A percentile compares a stretch with the other conserved stretches of the same genome.
phyloP scores from a whole-genome alignment of 352 stramenopile species.

The Hyaloperonospora brassicae region DNA sequence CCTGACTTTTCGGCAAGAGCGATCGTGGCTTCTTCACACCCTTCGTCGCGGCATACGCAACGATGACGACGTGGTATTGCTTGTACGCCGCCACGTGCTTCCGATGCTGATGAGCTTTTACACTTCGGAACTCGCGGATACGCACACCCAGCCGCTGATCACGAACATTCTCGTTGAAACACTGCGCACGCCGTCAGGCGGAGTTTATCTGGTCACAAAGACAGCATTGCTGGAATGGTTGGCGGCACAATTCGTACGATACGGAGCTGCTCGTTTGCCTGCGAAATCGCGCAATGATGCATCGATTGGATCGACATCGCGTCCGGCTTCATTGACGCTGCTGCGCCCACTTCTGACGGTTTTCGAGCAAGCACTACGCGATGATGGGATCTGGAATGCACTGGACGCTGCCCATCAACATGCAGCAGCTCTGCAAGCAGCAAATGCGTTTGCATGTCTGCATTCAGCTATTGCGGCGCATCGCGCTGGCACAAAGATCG shows the following conservation, averaged over 20 bases:
- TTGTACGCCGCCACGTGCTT: constrained; percentile 72
- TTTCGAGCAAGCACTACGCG: constrained; percentile 19
- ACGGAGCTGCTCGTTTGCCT: background rate
- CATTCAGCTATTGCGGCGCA: constrained; percentile 4
- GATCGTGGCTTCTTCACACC: constrained; percentile 74
- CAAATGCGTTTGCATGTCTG: constrained; percentile 40
- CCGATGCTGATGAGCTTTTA: constrained; percentile 81
- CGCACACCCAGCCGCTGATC: constrained; percentile 68
- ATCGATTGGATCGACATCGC: background rate
- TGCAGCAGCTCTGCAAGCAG: constrained; percentile 27
- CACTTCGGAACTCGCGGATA: constrained; percentile 62
- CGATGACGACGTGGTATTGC: constrained; percentile 55
- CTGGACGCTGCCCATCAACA: constrained; percentile 35
- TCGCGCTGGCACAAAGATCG: constrained; percentile 10
- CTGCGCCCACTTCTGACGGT: constrained; percentile 38
- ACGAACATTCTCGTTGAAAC: constrained; percentile 45
- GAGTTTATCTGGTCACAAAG: constrained; percentile 55
- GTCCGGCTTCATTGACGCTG: constrained; percentile 17
- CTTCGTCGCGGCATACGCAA: constrained; percentile 59
- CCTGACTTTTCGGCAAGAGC: constrained; percentile 71
- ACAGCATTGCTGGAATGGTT: constrained; percentile 21
- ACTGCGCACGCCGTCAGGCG: constrained; percentile 41
- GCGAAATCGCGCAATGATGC: background rate
- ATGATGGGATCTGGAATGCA: constrained; percentile 21
- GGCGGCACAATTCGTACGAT: background rate